Evolutionary conservation across 2,329 filamentous ascomycete genomes (phyloP).

Genomic region (Penicillium italicum): DNA sequence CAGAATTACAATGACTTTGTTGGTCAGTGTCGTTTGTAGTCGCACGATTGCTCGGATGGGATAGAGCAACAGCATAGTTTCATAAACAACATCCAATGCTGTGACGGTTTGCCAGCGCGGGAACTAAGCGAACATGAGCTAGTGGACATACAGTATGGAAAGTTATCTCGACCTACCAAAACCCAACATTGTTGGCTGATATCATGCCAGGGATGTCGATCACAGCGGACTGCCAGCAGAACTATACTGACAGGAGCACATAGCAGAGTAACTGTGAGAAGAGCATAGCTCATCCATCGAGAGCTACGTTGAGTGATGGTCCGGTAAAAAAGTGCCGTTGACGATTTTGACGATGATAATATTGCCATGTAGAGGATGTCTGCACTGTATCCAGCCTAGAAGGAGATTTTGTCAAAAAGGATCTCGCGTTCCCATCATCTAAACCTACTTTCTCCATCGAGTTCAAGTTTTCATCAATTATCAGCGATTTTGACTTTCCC

Average conservation of each 20-base stretch:
- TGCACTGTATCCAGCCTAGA: constrained; percentile 36
- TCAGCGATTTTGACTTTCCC: constrained; percentile 33
- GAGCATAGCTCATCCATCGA: constrained; percentile 11
- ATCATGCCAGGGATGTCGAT: constrained; percentile 34
- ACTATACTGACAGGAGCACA: constrained; percentile 38
- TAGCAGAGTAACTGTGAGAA: constrained; percentile 30
- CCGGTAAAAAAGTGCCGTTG: constrained; percentile 35
- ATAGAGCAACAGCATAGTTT: constrained; percentile 38
- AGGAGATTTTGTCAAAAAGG: background rate
- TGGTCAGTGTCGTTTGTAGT: constrained; percentile 38
- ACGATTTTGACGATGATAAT: constrained; percentile 44
- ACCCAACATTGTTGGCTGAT: constrained; percentile 28
- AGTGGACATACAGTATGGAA: background rate
- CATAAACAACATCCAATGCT: constrained; percentile 41
- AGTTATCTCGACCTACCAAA: constrained; percentile 27
- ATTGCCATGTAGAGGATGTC: constrained; percentile 43
- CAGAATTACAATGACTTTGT: constrained; percentile 40
- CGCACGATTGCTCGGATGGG: constrained; percentile 38
- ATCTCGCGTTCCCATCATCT: background rate
- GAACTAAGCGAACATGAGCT: constrained; percentile 22
- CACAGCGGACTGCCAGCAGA: constrained; percentile 39
- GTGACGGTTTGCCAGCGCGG: constrained; percentile 40
- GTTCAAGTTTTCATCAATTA: constrained; percentile 17
- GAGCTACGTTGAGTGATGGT: constrained; percentile 16
- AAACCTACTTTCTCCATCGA: constrained; percentile 36